Percentiles rank a stretch among this genome's conserved stretches.
Conservation (phyloP, 768 basidiomycete genomes). For the Thelephora aurantiotincta region DNA sequence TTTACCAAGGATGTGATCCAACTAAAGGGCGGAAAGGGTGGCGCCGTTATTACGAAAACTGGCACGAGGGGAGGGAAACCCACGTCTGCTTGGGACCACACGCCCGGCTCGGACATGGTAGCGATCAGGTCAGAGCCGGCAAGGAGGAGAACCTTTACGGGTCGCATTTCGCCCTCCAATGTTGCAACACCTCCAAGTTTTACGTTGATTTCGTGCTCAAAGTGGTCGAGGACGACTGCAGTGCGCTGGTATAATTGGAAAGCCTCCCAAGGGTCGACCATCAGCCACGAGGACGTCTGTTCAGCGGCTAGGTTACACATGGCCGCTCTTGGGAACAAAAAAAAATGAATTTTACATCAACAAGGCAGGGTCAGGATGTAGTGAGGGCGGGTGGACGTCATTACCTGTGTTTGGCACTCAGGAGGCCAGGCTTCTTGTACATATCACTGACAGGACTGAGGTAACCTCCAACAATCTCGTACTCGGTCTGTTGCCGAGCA, state of each 20-base stretch:
- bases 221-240: slow-evolving; percentile 94
- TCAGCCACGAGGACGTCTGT: slow-evolving; percentile 85
- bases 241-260: slow-evolving; percentile 92
- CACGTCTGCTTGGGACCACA: slow-evolving; percentile 92
- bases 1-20: slow-evolving; percentile 90
- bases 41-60: slow-evolving; percentile 5
- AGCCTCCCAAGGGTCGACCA: slow-evolving; percentile 98
- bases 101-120: slow-evolving; percentile 96
- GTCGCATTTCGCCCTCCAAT: slow-evolving; percentile 58
- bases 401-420: slow-evolving; percentile 81
- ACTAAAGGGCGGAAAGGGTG: slow-evolving; percentile 28
- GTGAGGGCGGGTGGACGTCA: slow-evolving; percentile 17
- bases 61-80: slow-evolving; percentile 19
- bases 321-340: slow-evolving; percentile 38
- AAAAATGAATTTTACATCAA: slow-evolving; percentile 1
- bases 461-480: slow-evolving; percentile 91
- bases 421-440: slow-evolving; percentile 94
- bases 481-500: slow-evolving; percentile 79
- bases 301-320: slow-evolving; percentile 87
- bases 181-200: slow-evolving; percentile 66
- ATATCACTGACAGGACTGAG: slow-evolving; percentile 90
- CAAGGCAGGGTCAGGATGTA: not conserved
- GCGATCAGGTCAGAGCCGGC: slow-evolving; percentile 97
- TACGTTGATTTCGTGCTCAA: slow-evolving; percentile 88
- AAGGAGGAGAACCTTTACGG: slow-evolving; percentile 81